Evolutionary conservation across 2,329 filamentous ascomycete genomes (phyloP), one percentile per base, ranked within the genome.

Genomic region (Apiospora aurea): DNA sequence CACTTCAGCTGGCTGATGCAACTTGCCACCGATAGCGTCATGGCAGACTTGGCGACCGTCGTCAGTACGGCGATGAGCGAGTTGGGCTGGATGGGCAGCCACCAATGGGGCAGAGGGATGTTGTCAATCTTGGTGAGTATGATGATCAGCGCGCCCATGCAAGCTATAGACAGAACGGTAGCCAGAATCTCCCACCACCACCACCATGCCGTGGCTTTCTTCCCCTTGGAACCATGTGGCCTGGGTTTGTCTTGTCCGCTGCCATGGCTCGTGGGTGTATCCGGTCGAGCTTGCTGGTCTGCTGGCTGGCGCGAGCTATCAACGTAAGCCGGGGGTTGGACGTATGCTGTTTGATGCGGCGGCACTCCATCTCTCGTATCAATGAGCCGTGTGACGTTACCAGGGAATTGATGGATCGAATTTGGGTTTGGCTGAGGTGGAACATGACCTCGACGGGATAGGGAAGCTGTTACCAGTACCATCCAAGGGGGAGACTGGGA

Each of bases 51-150:
- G 0, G 67, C 71, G 10, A 77, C 66, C 2, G 76, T 77, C 1
- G 75, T 76, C 24, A 77, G 41, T n/a, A 74, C 70, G 8, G 76
- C 71, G 8, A 78, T 51, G 0, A 77, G 71, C 3, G 76, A 76
- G 66, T 78, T 85, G 79, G 72, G 83, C 77, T 72, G 34, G 16
- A 76, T 72, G 0, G 70, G 69, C 7, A 76, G 61, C 11, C 34
- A 26, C 77, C 78, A 80, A 1, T 38, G 44, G 13, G 73, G 66
- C 11, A 77, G 66, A 0, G 74, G 61, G 4, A 67, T 41, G 49
- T 71, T 69, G 43, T 76, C 67, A 29, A 74, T 74, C 21, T 68
- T 67, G 13, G 66, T n/a, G 2, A 79, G 73, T 18, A 74, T 24
- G 2, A 38, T 26, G 3, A 75, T 41, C 21, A 78, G 21, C 4